Percentiles rank a stretch among this genome's conserved stretches.
These are phyloP conservation scores for Alternaria infectoria DNA, from an alignment of 2,329 filamentous ascomycete genomes.

Conservation along the genomic window DNA sequence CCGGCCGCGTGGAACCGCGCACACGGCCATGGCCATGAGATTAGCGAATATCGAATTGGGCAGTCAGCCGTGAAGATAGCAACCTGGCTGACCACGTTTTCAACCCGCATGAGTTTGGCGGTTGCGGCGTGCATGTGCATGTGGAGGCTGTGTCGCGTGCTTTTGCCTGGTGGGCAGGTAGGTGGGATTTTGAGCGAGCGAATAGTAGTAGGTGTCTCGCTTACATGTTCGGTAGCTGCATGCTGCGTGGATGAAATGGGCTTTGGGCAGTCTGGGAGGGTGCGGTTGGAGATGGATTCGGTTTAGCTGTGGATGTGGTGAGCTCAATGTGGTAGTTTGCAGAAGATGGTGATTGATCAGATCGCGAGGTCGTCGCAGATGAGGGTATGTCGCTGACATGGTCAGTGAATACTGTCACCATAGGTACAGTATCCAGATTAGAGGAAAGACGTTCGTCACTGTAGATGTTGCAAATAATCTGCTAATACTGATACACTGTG, in stretches of 20 bases:
- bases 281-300: background rate
- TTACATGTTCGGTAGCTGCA: background rate
- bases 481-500: too few species aligned
- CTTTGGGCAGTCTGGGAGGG: background rate
- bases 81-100: background rate
- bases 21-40: background rate
- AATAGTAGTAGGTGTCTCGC: background rate
- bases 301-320: background rate
- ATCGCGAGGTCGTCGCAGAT: background rate
- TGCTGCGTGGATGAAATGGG: background rate
- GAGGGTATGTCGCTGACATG: too few species aligned
- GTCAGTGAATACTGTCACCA: background rate
- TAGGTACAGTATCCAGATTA: too few species aligned
- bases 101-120: background rate
- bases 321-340: background rate
- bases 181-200: background rate
- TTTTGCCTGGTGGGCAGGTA: background rate
- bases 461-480: too few species aligned
- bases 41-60: background rate
- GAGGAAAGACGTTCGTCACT: too few species aligned
- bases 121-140: background rate
- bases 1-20: background rate
- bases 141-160: background rate
- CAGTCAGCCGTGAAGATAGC: background rate
- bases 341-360: background rate